phyloP scores from a whole-genome alignment of 768 basidiomycete species.

The Galerina sulciceps region DNA sequence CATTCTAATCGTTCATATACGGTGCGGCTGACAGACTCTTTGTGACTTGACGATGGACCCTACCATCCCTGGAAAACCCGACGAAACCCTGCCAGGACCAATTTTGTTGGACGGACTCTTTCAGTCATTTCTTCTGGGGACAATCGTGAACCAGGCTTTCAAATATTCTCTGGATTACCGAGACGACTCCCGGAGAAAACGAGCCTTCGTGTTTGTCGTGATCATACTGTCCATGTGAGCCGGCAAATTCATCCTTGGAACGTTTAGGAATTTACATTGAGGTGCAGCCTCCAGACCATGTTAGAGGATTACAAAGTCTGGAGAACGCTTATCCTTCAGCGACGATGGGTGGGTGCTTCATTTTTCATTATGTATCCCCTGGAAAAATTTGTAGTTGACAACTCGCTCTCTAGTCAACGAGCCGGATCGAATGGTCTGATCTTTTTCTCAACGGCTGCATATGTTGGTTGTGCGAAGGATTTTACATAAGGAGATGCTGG shows the following conservation, averaged over 20 bases:
- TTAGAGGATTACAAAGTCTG: slow-evolving; percentile 47
- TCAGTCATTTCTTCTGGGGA: slow-evolving; percentile 52
- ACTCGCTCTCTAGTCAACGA: slow-evolving; percentile 33
- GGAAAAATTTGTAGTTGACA: background rate
- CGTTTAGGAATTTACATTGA: background rate
- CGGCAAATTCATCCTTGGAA: background rate
- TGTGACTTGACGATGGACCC: slow-evolving; percentile 18
- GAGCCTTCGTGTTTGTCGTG: slow-evolving; percentile 42
- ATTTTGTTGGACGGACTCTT: slow-evolving; percentile 50
- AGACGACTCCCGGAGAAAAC: slow-evolving; percentile 49
- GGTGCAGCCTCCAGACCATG: slow-evolving; percentile 38
- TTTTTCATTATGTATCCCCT: background rate
- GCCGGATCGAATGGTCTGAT: slow-evolving; percentile 46
- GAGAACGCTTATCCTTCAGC: slow-evolving; percentile 34
- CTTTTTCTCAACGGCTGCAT: slow-evolving; percentile 53
- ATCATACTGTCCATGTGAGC: slow-evolving; percentile 45
- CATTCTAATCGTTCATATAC: background rate
- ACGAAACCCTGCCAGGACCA: slow-evolving; percentile 36
- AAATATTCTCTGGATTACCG: slow-evolving; percentile 44
- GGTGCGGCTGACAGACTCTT: background rate
- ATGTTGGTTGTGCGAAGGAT: slow-evolving; percentile 49
- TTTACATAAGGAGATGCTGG: slow-evolving; percentile 56
- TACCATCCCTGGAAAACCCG: slow-evolving; percentile 30
- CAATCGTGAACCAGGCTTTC: slow-evolving; percentile 42
- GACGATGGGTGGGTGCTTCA: slow-evolving; percentile 36